These are phyloP conservation scores for Bondarzewia mesenterica DNA, from an alignment of 1,284 basidiomycete species.

Conservation along the genomic window DNA sequence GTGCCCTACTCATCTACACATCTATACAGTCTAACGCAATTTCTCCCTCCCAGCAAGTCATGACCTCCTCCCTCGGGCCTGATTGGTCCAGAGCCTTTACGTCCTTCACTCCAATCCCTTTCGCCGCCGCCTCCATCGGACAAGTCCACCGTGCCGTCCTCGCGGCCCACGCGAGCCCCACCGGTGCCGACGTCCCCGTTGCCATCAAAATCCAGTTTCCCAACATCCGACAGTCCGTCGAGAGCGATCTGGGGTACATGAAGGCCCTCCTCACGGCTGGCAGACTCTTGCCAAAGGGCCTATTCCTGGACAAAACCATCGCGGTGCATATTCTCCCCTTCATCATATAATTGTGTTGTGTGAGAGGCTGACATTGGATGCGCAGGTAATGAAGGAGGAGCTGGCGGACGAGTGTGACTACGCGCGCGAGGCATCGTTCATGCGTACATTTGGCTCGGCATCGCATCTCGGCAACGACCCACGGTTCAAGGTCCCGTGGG, in stretches of 20 bases:
- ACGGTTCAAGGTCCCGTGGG: conserved; percentile 81
- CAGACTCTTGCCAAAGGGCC: conserved; percentile 74
- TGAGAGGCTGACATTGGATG: too few species aligned
- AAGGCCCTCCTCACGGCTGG: conserved; percentile 80
- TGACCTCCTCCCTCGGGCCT: conserved; percentile 66
- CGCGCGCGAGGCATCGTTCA: conserved; percentile 74
- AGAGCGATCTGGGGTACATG: conserved; percentile 84
- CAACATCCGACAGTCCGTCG: conserved; percentile 81
- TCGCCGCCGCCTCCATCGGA: conserved; percentile 95
- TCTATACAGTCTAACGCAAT: not conserved
- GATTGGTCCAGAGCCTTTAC: conserved; percentile 72
- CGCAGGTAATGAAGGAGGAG: conserved; percentile 80
- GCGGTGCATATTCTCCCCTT: conserved; percentile 32
- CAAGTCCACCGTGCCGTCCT: conserved; percentile 87
- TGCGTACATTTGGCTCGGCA: conserved; percentile 51
- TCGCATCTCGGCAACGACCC: conserved; percentile 48
- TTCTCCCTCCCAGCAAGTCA: conserved; percentile 53
- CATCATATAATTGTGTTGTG: too few species aligned
- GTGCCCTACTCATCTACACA: conserved; percentile 3
- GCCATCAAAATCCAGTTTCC: conserved; percentile 98
- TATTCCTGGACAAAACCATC: conserved; percentile 87
- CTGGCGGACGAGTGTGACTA: conserved; percentile 97
- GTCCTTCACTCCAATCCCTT: conserved; percentile 80
- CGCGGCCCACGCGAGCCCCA: conserved; percentile 37
- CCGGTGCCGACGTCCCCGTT: conserved; percentile 49